Conservation (phyloP, 768 basidiomycete species). For the Clathrus columnatus region DNA sequence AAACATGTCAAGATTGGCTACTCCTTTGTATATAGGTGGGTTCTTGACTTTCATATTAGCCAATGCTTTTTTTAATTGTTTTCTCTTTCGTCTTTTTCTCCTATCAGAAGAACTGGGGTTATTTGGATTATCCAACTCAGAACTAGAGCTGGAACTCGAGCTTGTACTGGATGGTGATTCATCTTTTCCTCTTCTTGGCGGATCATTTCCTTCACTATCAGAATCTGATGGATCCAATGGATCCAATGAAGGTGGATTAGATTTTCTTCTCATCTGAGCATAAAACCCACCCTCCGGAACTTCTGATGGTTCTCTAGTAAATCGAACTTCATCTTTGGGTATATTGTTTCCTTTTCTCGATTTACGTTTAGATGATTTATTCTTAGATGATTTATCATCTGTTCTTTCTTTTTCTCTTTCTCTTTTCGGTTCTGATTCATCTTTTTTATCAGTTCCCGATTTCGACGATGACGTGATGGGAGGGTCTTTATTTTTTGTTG, state of each 20-base stretch:
- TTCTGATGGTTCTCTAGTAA: not conserved
- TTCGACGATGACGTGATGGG: no score
- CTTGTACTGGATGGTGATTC: not conserved
- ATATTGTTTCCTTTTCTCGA: not conserved
- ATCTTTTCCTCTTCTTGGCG: no score
- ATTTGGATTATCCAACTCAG: not conserved
- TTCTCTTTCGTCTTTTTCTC: not conserved
- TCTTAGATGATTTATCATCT: no score
- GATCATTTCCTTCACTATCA: no score
- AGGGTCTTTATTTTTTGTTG: no score
- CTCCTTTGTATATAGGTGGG: not conserved
- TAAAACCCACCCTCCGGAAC: not conserved
- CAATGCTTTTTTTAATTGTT: not conserved
- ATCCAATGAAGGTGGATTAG: no score
- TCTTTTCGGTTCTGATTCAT: not conserved
- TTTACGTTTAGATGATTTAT: no score
- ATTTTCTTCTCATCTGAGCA: not conserved
- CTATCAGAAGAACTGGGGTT: not conserved
- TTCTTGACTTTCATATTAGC: conserved; percentile 1
- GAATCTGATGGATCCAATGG: no score
- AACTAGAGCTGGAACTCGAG: not conserved
- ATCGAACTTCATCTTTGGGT: not conserved
- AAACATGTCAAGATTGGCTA: not conserved
- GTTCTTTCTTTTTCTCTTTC: not conserved
- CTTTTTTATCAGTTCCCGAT: not conserved